phyloP scores from a whole-genome alignment of 345 rosid genomes.

The Mallotus nudiflorus region DNA sequence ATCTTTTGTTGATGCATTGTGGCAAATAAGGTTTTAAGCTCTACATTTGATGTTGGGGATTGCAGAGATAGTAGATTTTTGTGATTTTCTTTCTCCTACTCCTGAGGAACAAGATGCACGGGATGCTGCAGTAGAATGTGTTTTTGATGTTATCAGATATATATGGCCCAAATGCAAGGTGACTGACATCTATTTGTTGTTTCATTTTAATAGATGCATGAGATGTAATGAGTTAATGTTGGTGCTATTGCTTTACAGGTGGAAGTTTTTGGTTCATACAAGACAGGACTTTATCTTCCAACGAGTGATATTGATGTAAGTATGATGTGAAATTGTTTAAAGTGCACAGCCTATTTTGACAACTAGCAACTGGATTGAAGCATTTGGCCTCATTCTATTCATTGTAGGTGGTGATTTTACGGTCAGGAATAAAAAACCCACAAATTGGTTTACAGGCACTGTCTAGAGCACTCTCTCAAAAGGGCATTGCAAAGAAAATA shows the following conservation, averaged over 20 bases:
- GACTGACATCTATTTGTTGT: background rate
- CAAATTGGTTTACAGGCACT: constrained; percentile 75
- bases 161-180: constrained; percentile 94
- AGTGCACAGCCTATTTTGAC: constrained; percentile 3
- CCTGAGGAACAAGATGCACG: constrained; percentile 68
- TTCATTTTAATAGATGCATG: background rate
- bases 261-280: constrained; percentile 86
- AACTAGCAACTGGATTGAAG: background rate
- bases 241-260: constrained; percentile 45
- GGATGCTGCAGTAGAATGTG: constrained; percentile 54
- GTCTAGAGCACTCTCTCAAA: constrained; percentile 76
- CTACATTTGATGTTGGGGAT: constrained; percentile 13
- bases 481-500: constrained; percentile 78
- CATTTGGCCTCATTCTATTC: constrained; percentile 8
- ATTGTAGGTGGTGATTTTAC: constrained; percentile 77
- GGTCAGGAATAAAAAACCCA: constrained; percentile 70
- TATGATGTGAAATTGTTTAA: constrained; percentile 9
- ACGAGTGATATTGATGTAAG: constrained; percentile 96
- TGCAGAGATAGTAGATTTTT: constrained; percentile 84
- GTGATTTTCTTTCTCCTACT: constrained; percentile 83
- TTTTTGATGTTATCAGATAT: constrained; percentile 66
- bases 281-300: constrained; percentile 88
- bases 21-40: background rate
- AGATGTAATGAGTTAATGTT: constrained; percentile 7
- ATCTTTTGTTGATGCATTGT: background rate